A percentile compares a stretch with the other conserved stretches of the same genome.
These are phyloP conservation scores for Hypoxylon sp. DNA, from an alignment of 2,329 filamentous ascomycete genomes.

Conservation along the genomic window DNA sequence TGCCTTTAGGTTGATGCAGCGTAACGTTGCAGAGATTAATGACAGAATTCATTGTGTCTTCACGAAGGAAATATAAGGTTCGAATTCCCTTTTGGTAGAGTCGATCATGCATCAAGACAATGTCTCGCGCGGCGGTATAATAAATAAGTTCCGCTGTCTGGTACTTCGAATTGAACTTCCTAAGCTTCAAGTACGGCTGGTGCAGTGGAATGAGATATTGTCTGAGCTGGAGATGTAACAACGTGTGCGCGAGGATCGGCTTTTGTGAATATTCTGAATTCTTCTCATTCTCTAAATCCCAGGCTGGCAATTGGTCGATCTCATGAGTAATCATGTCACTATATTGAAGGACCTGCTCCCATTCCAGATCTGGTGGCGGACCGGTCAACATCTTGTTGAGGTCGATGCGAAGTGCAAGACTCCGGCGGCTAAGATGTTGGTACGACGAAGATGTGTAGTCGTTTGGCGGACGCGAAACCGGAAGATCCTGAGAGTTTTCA, in stretches of 20 bases:
- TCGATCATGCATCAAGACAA: slow-evolving; percentile 73
- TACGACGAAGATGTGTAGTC: slow-evolving; percentile 73
- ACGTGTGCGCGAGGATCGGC: slow-evolving; percentile 71
- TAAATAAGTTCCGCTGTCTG: slow-evolving; percentile 75
- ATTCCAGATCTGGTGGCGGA: slow-evolving; percentile 69
- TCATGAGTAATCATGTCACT: slow-evolving; percentile 73
- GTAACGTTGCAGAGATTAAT: slow-evolving; percentile 74
- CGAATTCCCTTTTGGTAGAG: slow-evolving; percentile 72
- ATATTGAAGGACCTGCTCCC: slow-evolving; percentile 73
- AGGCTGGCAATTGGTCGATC: slow-evolving; percentile 72
- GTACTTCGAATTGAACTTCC: slow-evolving; percentile 72
- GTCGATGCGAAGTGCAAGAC: slow-evolving; percentile 69
- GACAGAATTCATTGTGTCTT: slow-evolving; percentile 71
- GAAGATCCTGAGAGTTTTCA: slow-evolving; percentile 66
- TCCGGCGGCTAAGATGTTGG: slow-evolving; percentile 70
- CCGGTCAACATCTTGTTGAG: slow-evolving; percentile 71
- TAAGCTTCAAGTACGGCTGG: slow-evolving; percentile 72
- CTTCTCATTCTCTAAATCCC: slow-evolving; percentile 63
- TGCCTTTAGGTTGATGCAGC: slow-evolving; percentile 69
- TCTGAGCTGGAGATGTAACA: slow-evolving; percentile 72
- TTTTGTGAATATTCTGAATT: slow-evolving; percentile 63
- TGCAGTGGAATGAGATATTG: slow-evolving; percentile 75
- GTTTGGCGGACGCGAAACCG: slow-evolving; percentile 64
- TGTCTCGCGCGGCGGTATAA: slow-evolving; percentile 73
- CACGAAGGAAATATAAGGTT: slow-evolving; percentile 72